Evolutionary conservation across 805 yeast genomes (phyloP).

Genomic region (Cyberlindnera meyerae): DNA sequence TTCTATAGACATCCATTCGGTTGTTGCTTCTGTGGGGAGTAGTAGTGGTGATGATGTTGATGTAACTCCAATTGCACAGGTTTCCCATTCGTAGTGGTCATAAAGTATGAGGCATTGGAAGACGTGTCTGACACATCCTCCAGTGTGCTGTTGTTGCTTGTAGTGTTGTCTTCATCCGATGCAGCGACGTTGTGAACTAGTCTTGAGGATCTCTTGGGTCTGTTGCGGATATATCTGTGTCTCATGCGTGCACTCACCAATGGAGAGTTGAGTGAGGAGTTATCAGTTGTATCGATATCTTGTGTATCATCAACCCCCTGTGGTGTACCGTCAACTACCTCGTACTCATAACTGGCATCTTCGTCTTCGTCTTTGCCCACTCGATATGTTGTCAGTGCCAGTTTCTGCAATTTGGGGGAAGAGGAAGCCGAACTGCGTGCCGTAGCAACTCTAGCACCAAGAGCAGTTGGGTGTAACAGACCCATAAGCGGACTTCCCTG

Average conservation of each 20-base stretch:
- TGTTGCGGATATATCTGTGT: slow-evolving; percentile 9
- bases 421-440: too few relatives aligned
- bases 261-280: slow-evolving; percentile 7
- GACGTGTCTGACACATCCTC: slow-evolving; percentile 1
- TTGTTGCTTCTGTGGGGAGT: slow-evolving; percentile 8
- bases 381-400: slow-evolving; percentile 8
- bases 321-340: too few relatives aligned
- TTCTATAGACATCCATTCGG: slow-evolving; percentile 8
- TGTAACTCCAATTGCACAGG: slow-evolving; percentile 33
- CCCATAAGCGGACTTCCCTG: slow-evolving; percentile 3
- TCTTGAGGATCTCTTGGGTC: slow-evolving; percentile 15
- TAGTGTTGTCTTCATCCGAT: slow-evolving; percentile 10
- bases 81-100: slow-evolving; percentile 16
- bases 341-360: too few relatives aligned
- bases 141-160: neutral
- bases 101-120: neutral
- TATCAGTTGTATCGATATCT: too few relatives aligned
- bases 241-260: slow-evolving; percentile 1
- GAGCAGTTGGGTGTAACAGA: slow-evolving; percentile 22
- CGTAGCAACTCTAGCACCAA: slow-evolving; percentile 26
- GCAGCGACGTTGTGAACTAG: slow-evolving; percentile 10
- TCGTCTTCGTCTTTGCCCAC: slow-evolving; percentile 3
- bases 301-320: too few relatives aligned
- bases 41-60: slow-evolving; percentile 42
- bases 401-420: slow-evolving; percentile 13